Base-by-base conservation (phyloP, 1,284 basidiomycete genomes). In the Ustilago trichophora region DNA sequence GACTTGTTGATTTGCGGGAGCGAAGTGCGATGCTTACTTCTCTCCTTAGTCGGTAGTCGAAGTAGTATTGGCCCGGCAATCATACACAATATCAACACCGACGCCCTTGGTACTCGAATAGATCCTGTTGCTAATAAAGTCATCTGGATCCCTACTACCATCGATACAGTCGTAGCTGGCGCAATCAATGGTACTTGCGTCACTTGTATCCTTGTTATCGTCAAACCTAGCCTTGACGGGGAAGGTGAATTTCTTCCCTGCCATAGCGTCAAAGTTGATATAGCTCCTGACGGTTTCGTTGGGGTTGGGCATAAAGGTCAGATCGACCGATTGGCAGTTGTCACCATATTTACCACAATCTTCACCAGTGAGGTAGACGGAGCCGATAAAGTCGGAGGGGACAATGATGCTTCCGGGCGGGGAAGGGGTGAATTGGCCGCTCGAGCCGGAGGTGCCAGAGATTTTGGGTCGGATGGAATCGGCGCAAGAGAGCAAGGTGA, bases 181-280 rank as follows among this genome's bases (percentile, higher is more conserved):
- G 16, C 63, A 66, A 13, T 55, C 56, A 26, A 66, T 66, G 0
- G 15, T 32, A 2, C 19, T 43, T 15, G 40, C 51, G 2, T 54
- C 43, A 10, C 49, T 29, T n/a, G n/a, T 50, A 13, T 42, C 50
- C 22, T 26, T 29, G 22, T 37, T 48, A 26, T 66, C 63, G 24
- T 66, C 56, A 16, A 66, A 66, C 34, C 56, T 45, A n/a, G 63
- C 63, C 22, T 42, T 59, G 27, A 55, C 55, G 1, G 63, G 63
- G 34, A 26, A 66, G 4, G 47, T 27, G 47, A 66, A 66, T 37
- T 59, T 66, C 24, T 55, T 59, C 11, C 48, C 48, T 8, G 32
- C n/a, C 51, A 59, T 54, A 10, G 56, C 63, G 18, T 59, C 55
- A 7, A 48, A 50, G 31, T 66, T 66, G 34, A 66, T 48, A 16